phyloP scores from a whole-genome alignment of 2,329 filamentous ascomycete species.

The Eutypella sp. region DNA sequence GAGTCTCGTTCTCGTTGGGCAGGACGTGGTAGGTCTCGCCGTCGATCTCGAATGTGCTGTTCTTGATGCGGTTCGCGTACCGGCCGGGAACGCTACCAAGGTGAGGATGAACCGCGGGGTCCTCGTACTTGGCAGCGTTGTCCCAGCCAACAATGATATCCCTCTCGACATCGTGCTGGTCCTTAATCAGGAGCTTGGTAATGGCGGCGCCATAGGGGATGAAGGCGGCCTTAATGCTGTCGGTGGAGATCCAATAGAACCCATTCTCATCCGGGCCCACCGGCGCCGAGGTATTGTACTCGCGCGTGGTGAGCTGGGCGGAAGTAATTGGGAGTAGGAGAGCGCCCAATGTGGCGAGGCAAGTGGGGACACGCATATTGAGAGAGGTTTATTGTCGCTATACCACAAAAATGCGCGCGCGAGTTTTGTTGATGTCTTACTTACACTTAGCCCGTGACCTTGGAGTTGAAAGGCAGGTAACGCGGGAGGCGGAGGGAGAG shows the following conservation, averaged over 20 bases:
- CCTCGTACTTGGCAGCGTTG: conserved; percentile 65
- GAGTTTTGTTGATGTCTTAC: not conserved
- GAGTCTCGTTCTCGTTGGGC: conserved; percentile 59
- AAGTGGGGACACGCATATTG: conserved; percentile 24
- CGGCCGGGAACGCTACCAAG: conserved; percentile 69
- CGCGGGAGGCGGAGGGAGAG: not conserved
- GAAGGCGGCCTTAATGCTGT: conserved; percentile 63
- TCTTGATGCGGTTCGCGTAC: conserved; percentile 78
- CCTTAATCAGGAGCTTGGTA: conserved; percentile 65
- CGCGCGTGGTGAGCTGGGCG: conserved; percentile 20
- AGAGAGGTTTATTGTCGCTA: not conserved
- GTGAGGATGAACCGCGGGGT: conserved; percentile 63
- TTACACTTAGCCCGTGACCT: not conserved
- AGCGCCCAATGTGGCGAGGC: conserved; percentile 23
- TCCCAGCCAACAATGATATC: conserved; percentile 73
- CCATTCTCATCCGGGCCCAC: conserved; percentile 50
- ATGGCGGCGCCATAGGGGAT: conserved; percentile 72
- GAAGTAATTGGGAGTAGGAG: conserved; percentile 26
- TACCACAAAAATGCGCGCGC: not conserved
- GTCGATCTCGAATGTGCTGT: conserved; percentile 67
- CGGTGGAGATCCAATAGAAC: conserved; percentile 68
- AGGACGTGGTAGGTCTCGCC: conserved; percentile 53
- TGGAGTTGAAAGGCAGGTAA: too few relatives aligned
- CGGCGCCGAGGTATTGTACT: conserved; percentile 14
- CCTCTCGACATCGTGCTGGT: conserved; percentile 61